phyloP scores from a whole-genome alignment of 1,284 basidiomycete species.

The Malassezia furfur region DNA sequence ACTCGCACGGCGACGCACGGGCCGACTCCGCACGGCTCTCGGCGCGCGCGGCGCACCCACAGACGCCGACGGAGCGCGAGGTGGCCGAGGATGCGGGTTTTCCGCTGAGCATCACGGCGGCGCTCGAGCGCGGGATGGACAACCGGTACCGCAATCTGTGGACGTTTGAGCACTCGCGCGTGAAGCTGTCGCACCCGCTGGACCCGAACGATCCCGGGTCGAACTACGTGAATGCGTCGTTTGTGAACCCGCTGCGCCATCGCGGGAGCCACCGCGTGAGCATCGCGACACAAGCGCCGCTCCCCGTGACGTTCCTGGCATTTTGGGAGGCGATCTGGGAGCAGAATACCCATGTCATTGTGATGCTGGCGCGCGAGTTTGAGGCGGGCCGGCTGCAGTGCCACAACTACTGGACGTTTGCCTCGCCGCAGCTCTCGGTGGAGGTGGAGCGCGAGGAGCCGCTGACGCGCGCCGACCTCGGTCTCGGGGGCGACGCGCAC shows the following conservation, averaged over 20 bases:
- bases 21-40: not conserved
- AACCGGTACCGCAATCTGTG: conserved; percentile 82
- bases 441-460: not conserved
- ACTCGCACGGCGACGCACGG: conserved; percentile 53
- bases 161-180: conserved; percentile 77
- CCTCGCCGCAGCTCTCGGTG: not conserved
- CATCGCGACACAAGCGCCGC: conserved; percentile 91
- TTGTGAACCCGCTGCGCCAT: conserved; percentile 27
- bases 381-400: conserved; percentile 84
- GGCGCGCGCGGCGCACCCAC: conserved; percentile 1
- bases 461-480: not conserved
- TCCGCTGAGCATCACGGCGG: conserved; percentile 87
- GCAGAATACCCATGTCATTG: conserved; percentile 54
- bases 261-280: conserved; percentile 55
- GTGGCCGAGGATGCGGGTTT: conserved; percentile 47
- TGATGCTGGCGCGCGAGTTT: conserved; percentile 77
- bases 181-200: conserved; percentile 26
- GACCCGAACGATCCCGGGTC: conserved; percentile 24
- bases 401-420: conserved; percentile 70
- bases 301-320: conserved; percentile 77
- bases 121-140: conserved; percentile 85
- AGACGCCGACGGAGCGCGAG: conserved; percentile 9
- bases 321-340: conserved; percentile 73
- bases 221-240: conserved; percentile 44
- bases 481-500: conserved; percentile 2